Evolutionary conservation across 352 stramenopile species (phyloP), one percentile per base, ranked within the genome.

Genomic region (Elongisporangium senticosum): DNA sequence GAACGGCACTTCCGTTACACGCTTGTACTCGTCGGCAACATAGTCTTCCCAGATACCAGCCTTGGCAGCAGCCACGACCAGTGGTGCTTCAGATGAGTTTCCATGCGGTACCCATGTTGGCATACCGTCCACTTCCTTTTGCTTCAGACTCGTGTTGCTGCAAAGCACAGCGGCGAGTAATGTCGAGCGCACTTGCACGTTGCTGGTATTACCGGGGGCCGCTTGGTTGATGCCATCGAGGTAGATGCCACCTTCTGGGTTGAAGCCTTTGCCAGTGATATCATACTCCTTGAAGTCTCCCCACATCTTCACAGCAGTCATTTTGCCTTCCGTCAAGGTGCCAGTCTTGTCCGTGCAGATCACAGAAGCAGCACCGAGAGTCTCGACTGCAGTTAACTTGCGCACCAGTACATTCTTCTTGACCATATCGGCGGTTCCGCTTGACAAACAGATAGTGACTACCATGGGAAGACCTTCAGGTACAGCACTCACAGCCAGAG

Each of bases 1-100:
- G 76, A 99, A 99, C 0, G 95, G 90, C 49, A 98, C 85, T 78
- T 98, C 93, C 13, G 84, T 79, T 0, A 92, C 37, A 10, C 96
- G 82, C 20, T 79, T 83, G 74, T 79, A 91, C 65, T 80, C 74
- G n/a, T 55, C 56, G 2, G 69, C 17, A 13, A 83, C 64, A 24
- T 71, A 69, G 43, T 87, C 76, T 55, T 86, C 76, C 68, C 72
- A 81, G 37, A 88, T 79, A 0, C 73, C 78, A 39, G 79, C 74
- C 63, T 91, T 91, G 5, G 82, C 82, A 1, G 87, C 85, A 2
- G 83, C 77, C 6, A 87, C 75, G n/a, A 92, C 57, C 10, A 94
- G 59, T 20, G 82, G 85, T 11, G 79, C 85, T 53, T 94, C 84
- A 6, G 75, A 90, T 28, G 80, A 87, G 60, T 89, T 94, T 15